A percentile compares a stretch with the other conserved stretches of the same genome.
Conservation (phyloP, 768 basidiomycete species). For the Mrakia hoshinonis region DNA sequence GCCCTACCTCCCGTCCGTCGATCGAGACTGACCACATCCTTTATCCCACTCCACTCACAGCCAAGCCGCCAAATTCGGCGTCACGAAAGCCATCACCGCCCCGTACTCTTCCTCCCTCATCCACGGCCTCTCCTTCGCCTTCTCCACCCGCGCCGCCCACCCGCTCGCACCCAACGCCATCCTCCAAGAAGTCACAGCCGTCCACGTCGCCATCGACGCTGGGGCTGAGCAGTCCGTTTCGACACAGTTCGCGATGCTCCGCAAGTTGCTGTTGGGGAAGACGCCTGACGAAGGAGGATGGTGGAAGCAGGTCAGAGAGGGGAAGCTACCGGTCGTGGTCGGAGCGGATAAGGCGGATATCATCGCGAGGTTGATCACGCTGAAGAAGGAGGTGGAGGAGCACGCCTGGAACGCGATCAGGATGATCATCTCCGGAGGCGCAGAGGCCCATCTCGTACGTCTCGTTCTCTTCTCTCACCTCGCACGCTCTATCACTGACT, state of each 20-base stretch:
- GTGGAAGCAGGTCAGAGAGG: slow-evolving; percentile 36
- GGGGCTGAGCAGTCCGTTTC: slow-evolving; percentile 50
- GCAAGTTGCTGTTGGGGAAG: slow-evolving; percentile 22
- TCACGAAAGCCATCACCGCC: slow-evolving; percentile 59
- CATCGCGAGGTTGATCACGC: slow-evolving; percentile 56
- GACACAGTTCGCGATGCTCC: slow-evolving; percentile 40
- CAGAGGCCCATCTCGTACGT: slow-evolving; percentile 24
- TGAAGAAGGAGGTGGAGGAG: slow-evolving; percentile 57
- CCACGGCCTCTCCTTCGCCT: slow-evolving; percentile 55
- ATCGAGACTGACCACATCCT: too few relatives aligned
- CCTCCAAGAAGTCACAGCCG: slow-evolving; percentile 54
- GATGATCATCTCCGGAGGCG: slow-evolving; percentile 21
- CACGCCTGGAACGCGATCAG: slow-evolving; percentile 37
- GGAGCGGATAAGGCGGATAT: slow-evolving; percentile 58
- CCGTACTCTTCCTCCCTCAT: slow-evolving; percentile 51
- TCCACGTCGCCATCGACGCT: slow-evolving; percentile 54
- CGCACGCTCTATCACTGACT: neutral
- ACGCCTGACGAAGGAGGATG: slow-evolving; percentile 7
- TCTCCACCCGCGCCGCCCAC: slow-evolving; percentile 54
- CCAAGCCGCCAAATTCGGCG: slow-evolving; percentile 65
- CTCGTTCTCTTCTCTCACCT: neutral
- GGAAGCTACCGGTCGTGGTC: slow-evolving; percentile 56
- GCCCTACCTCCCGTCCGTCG: neutral
- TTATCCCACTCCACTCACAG: slow-evolving; percentile 41
- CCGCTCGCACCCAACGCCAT: slow-evolving; percentile 57